Conservation (phyloP, 345 rosid species). For the Geranium brycei region DNA sequence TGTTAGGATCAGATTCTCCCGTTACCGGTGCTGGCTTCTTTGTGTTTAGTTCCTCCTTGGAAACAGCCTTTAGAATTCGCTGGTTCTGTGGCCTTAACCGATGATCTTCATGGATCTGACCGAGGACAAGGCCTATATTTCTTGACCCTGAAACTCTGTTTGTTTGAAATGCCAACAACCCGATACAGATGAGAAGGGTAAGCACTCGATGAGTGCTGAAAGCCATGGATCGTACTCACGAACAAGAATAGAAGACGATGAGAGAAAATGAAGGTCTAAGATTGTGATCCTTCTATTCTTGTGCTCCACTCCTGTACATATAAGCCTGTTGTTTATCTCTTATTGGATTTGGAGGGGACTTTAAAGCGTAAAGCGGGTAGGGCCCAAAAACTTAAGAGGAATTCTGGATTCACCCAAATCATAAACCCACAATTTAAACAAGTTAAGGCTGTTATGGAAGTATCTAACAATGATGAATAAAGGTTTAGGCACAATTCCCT, state of each 20-base stretch:
- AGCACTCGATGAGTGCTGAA: slow-evolving; percentile 27
- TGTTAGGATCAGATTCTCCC: slow-evolving; percentile 30
- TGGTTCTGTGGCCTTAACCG: slow-evolving; percentile 13
- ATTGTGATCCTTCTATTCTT: slow-evolving; percentile 24
- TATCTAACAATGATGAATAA: slow-evolving; percentile 55
- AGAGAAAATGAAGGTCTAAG: slow-evolving; percentile 23
- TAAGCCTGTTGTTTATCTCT: slow-evolving; percentile 34
- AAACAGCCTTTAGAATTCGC: slow-evolving; percentile 28
- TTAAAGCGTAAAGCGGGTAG: slow-evolving; percentile 55
- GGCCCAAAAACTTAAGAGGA: slow-evolving; percentile 31
- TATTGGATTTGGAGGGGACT: slow-evolving; percentile 32
- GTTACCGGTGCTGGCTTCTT: slow-evolving; percentile 22
- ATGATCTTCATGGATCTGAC: slow-evolving; percentile 12
- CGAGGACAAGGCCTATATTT: slow-evolving; percentile 20
- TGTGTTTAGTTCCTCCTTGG: slow-evolving; percentile 18
- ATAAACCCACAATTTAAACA: slow-evolving; percentile 38
- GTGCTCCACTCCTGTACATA: slow-evolving; percentile 47
- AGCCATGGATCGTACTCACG: slow-evolving; percentile 35
- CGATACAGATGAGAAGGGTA: slow-evolving; percentile 36
- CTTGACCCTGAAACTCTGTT: slow-evolving; percentile 25
- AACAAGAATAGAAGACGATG: slow-evolving; percentile 26
- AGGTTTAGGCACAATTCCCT: slow-evolving; percentile 40
- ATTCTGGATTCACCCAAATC: slow-evolving; percentile 28
- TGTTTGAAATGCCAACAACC: slow-evolving; percentile 33
- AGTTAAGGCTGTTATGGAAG: slow-evolving; percentile 53